Evolutionary conservation across 495 filamentous ascomycete genomes (phyloP), one percentile per base, ranked within the genome.

Genomic region (Letharia lupina): DNA sequence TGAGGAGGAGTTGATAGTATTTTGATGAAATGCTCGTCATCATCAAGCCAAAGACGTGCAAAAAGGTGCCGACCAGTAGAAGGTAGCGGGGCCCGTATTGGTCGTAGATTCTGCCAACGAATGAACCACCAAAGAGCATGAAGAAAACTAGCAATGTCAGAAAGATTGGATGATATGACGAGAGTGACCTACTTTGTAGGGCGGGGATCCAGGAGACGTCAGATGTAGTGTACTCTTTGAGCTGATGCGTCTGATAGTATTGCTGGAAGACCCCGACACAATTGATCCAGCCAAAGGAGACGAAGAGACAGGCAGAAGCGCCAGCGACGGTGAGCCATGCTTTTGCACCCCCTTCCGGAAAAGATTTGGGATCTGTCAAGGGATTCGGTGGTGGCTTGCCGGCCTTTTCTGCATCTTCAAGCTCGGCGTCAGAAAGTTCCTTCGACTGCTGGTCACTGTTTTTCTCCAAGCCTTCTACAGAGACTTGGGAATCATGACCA

Each of bases 151-250:
- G 61, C 12, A 41, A 3, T 12, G n/a, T 61, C 28, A 48, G 28
- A 18, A 4, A 15, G 8, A 28, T 50, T 66, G 23, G 44, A 52
- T 28, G 41, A 63, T 15, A 44, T 8, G 42, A 20, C 41, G n/a
- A 48, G 9, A 23, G 23, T 28, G 35, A 44, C 45, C 7, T 63
- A 67, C 50, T 74, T 18, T 69, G 68, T 11, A 86, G 65, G 2
- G 85, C 84, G 3, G 84, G 84, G 18, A 89, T 79, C 86, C 86
- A 89, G 57, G 84, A 78, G 35, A 89, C 78, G 7, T 80, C 73
- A 48, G 82, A 84, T 39, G 79, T 70, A 0, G 79, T 73, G 20
- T 81, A 67, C 20, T 75, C 67, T 3, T 71, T 65, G 3, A 90
- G 79, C 54, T 83, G 79, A 52, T 80, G 70, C 3, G 69, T 68